A percentile compares a stretch with the other conserved stretches of the same genome.
Evolutionary conservation across 2,329 filamentous ascomycete genomes (phyloP).

Genomic region (Rachicladosporium sp.): DNA sequence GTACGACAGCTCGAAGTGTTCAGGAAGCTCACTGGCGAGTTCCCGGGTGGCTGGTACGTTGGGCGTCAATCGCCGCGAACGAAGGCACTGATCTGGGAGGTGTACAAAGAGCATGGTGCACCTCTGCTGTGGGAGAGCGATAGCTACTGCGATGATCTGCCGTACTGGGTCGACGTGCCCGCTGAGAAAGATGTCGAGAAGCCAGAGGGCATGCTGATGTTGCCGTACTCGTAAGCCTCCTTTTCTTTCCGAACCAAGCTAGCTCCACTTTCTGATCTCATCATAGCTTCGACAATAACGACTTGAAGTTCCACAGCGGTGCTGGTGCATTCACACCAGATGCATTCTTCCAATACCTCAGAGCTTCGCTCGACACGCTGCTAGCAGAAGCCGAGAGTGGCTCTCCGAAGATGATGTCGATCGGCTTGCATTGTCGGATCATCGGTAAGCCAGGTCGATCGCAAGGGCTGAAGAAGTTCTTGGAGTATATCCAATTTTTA

Average conservation of each 20-base stretch:
- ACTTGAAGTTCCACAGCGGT: conserved; percentile 32
- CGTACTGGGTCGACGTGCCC: conserved; percentile 44
- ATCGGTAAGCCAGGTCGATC: conserved; percentile 29
- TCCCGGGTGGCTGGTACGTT: conserved; percentile 40
- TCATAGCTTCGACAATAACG: conserved; percentile 17
- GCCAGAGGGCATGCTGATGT: conserved; percentile 27
- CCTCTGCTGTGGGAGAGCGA: conserved; percentile 39
- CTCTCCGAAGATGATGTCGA: conserved; percentile 29
- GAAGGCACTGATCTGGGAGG: conserved; percentile 34
- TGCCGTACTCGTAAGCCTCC: conserved; percentile 21
- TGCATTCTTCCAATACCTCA: conserved; percentile 30
- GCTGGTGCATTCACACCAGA: conserved; percentile 34
- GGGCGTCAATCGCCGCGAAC: conserved; percentile 35
- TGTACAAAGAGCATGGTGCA: conserved; percentile 39
- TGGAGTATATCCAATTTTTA: conserved; percentile 22
- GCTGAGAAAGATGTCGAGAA: conserved; percentile 30
- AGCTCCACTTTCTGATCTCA: neutral
- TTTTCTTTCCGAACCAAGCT: neutral
- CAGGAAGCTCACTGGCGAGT: conserved; percentile 33
- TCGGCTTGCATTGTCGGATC: conserved; percentile 30
- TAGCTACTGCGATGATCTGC: conserved; percentile 43
- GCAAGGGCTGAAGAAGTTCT: conserved; percentile 29
- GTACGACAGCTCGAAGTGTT: conserved; percentile 29
- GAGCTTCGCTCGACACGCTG: conserved; percentile 29
- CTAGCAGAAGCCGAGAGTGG: conserved; percentile 26